Evolutionary conservation across 73 alveolate genomes (phyloP).

Genomic region (Paramecium pentaurelia): DNA sequence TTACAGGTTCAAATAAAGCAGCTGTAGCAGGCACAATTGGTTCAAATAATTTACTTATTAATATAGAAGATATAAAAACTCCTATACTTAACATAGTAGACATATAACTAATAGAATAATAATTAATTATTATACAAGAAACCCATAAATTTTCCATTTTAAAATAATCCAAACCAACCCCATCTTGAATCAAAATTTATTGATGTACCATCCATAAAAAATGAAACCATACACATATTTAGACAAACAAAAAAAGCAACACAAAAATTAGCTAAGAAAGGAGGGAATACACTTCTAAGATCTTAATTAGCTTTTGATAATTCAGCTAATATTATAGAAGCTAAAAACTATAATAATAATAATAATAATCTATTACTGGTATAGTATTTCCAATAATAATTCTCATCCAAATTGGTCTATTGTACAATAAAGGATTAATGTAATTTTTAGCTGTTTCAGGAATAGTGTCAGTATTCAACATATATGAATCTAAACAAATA

Average conservation of each 20-base stretch:
- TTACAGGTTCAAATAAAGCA: slow-evolving; percentile 49
- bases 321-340: neutral
- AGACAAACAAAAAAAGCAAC: slow-evolving; percentile 27
- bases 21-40: slow-evolving; percentile 59
- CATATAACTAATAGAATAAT: neutral
- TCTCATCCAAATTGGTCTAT: slow-evolving; percentile 47
- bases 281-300: slow-evolving; percentile 41
- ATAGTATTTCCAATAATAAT: slow-evolving; percentile 48
- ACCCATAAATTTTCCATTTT: slow-evolving; percentile 47
- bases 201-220: slow-evolving; percentile 30
- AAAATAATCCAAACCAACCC: slow-evolving; percentile 54
- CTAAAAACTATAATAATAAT: neutral
- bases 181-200: slow-evolving; percentile 41
- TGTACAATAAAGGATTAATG: slow-evolving; percentile 26
- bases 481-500: neutral
- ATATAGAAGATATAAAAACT: slow-evolving; percentile 22
- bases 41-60: slow-evolving; percentile 34
- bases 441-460: neutral
- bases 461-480: neutral
- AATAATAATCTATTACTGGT: neutral
- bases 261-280: neutral
- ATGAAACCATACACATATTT: slow-evolving; percentile 44
- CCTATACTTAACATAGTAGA: slow-evolving; percentile 47
- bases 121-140: neutral
- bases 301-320: slow-evolving; percentile 18